Base-by-base conservation (phyloP, 2,329 filamentous ascomycete species). In the Claviceps citrina region DNA sequence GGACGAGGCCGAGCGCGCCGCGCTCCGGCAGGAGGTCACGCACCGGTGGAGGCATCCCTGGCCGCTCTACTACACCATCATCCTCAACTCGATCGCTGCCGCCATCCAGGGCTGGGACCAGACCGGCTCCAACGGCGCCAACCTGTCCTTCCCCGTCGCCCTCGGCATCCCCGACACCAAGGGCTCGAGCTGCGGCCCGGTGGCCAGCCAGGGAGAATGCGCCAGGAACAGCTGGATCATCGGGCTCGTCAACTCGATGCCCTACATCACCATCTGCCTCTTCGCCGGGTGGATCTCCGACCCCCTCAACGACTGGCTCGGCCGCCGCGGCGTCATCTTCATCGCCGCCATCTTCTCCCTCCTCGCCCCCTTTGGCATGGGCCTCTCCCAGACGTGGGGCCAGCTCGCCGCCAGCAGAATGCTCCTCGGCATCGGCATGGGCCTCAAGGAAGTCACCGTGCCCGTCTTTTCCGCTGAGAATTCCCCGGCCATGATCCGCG, bases 261-360 rank as follows among this genome's bases (percentile, higher is more conserved):
- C 66, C 31, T 61, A 63, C 50, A 58, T 67, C 31, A 61, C 59
- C 12, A 62, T 62, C 30, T 56, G 47, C 18, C 26, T 63, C 1
- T 59, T 73, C 48, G 71, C 70, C 18, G 67, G 69, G 42, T 78
- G 74, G 75, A 57, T 76, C 5, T 76, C 74, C 0, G 75, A 79
- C 40, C 75, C 76, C 1, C 48, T 74, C 10, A 81, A 81, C 49
- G 59, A 70, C 31, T 58, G 58, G 9, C 48, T 76, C 22, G 76
- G 75, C 28, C 73, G 77, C 30, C 70, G 76, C 38, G 73, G 76
- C 9, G 70, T 73, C 34, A 81, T 81, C 44, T 81, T 80, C 51
- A 54, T 78, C 34, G 68, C 69, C 6, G 73, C 71, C 10, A 59
- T 78, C 47, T 77, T 81, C 53, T 79, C 72, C 47, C 58, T 80